phyloP scores from a whole-genome alignment of 108 stramenopile genomes.

The Discostella pseudostelligera region DNA sequence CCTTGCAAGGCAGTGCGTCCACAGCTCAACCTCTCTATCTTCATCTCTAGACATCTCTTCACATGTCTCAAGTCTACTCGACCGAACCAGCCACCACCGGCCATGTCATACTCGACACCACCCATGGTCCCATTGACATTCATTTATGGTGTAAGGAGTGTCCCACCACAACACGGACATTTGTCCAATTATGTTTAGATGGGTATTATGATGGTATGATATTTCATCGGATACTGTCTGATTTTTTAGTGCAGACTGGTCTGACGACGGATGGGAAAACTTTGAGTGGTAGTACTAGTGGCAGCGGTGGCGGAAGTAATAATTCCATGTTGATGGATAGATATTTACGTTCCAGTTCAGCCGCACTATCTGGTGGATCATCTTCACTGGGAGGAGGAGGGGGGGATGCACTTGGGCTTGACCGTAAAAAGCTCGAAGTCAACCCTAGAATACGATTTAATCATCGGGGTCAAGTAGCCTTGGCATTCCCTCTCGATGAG shows the following conservation, averaged over 20 bases:
- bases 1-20: too few relatives aligned
- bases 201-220: slow-evolving; percentile 77
- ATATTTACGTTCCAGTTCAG: slow-evolving; percentile 31
- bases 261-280: slow-evolving; percentile 38
- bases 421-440: slow-evolving; percentile 76
- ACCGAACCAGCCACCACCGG: slow-evolving; percentile 90
- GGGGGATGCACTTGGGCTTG: slow-evolving; percentile 42
- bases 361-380: slow-evolving; percentile 8
- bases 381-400: neutral
- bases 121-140: slow-evolving; percentile 89
- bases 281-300: neutral
- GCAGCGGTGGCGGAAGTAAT: slow-evolving; percentile 37
- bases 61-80: slow-evolving; percentile 94
- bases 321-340: slow-evolving; percentile 16
- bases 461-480: slow-evolving; percentile 92
- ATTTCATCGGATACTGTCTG: slow-evolving; percentile 85
- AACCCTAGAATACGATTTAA: slow-evolving; percentile 89
- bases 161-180: slow-evolving; percentile 82
- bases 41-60: too few relatives aligned
- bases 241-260: slow-evolving; percentile 91
- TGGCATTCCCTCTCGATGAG: slow-evolving; percentile 71
- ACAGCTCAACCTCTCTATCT: too few relatives aligned
- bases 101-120: slow-evolving; percentile 88
- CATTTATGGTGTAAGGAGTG: slow-evolving; percentile 92
- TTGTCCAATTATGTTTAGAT: slow-evolving; percentile 91